phyloP scores from a whole-genome alignment of 2,329 filamentous ascomycete species.

The Alternaria incomplexa region DNA sequence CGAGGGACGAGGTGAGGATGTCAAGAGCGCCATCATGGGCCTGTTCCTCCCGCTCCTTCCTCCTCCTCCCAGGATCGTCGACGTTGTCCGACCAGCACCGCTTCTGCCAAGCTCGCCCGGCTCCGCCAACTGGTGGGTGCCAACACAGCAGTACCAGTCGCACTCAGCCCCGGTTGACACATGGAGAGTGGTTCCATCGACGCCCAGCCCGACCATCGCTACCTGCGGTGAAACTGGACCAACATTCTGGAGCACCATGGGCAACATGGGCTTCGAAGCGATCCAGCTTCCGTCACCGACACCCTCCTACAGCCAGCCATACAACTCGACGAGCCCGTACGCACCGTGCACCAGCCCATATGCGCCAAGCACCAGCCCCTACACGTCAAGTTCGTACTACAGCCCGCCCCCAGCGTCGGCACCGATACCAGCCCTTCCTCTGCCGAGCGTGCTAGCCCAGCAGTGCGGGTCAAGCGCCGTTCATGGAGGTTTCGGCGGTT shows the following conservation, averaged over 20 bases:
- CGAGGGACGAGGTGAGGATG: conserved; percentile 88
- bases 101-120: conserved; percentile 83
- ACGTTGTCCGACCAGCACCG: conserved; percentile 84
- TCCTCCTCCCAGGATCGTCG: conserved; percentile 85
- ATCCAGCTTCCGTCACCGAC: conserved; percentile 76
- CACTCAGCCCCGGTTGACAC: conserved; percentile 77
- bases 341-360: conserved; percentile 49
- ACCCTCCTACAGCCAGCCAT: conserved; percentile 77
- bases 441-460: conserved; percentile 86
- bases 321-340: conserved; percentile 51
- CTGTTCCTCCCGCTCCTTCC: conserved; percentile 86
- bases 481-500: conserved; percentile 71
- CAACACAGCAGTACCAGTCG: conserved; percentile 61
- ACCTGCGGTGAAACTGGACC: conserved; percentile 74
- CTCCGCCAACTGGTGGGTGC: conserved; percentile 80
- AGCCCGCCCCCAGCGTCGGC: conserved; percentile 76
- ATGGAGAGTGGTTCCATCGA: conserved; percentile 91
- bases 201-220: conserved; percentile 72
- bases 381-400: conserved; percentile 76
- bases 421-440: conserved; percentile 75
- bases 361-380: conserved; percentile 58
- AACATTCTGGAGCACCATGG: conserved; percentile 78
- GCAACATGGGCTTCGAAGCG: conserved; percentile 66
- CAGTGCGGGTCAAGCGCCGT: conserved; percentile 74
- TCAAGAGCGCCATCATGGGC: conserved; percentile 83